Conservation (phyloP, 2,329 filamentous ascomycete species). For the Hypocreales sp. region DNA sequence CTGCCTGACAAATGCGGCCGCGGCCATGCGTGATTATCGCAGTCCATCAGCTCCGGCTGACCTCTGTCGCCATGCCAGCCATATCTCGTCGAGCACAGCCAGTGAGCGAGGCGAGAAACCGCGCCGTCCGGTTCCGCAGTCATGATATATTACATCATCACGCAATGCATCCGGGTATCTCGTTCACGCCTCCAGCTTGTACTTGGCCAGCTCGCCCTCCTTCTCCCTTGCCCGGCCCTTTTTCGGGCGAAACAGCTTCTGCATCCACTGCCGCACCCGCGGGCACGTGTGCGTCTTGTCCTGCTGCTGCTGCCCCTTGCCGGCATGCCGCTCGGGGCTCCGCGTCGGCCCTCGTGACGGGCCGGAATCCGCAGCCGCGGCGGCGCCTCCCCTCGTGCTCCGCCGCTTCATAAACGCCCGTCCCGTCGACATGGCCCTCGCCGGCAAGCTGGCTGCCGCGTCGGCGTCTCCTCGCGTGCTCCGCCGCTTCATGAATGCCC, state of each 20-base stretch:
- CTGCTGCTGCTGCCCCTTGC: not conserved
- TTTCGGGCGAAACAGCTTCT: conserved; percentile 4
- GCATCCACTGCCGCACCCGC: conserved; percentile 6
- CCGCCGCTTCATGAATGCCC: conserved; percentile 11
- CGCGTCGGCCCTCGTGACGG: not conserved
- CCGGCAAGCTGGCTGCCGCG: conserved; percentile 2
- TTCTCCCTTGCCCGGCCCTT: not conserved
- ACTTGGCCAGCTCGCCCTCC: not conserved
- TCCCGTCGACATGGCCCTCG: conserved; percentile 10
- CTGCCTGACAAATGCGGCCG: too few species aligned
- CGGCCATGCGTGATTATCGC: too few species aligned
- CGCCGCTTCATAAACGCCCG: conserved; percentile 11
- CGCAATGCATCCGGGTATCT: not conserved
- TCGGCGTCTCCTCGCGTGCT: conserved; percentile 1
- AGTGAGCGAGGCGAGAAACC: too few species aligned
- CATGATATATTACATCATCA: too few species aligned
- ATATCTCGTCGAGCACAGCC: too few species aligned
- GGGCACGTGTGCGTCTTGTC: conserved; percentile 1
- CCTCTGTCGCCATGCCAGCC: too few species aligned
- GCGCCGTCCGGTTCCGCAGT: not conserved
- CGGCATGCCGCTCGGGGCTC: not conserved
- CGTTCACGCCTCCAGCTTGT: conserved; percentile 1
- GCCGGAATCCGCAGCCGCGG: not conserved
- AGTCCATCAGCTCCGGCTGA: too few species aligned
- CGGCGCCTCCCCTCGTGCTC: conserved; percentile 1